These are phyloP conservation scores for Saraca asoca DNA, from an alignment of 331 rosid species.

Conservation along the genomic window DNA sequence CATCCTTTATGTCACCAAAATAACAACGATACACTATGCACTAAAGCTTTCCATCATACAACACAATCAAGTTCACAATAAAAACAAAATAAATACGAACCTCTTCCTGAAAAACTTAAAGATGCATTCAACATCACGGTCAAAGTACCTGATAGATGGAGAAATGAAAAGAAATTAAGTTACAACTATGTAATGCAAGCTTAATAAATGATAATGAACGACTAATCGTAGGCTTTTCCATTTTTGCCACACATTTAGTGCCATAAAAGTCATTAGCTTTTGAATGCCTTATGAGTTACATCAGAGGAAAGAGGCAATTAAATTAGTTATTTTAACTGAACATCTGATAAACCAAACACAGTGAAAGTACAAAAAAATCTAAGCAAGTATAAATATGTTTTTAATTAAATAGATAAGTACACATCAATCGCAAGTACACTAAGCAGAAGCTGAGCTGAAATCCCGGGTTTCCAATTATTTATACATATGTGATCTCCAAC, in stretches of 20 bases:
- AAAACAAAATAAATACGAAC: constrained; percentile 36
- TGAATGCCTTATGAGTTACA: neutral
- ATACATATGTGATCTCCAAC: neutral
- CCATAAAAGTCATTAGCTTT: neutral
- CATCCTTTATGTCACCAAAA: too few relatives aligned
- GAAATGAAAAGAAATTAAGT: constrained; percentile 16
- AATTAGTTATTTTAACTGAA: neutral
- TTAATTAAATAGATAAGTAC: neutral
- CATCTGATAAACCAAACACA: neutral
- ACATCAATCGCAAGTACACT: neutral
- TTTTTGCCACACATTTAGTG: neutral
- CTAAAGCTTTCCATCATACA: constrained; percentile 14
- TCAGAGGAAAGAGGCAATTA: neutral
- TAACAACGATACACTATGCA: constrained; percentile 11
- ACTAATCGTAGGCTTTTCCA: constrained; percentile 10
- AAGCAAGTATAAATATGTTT: neutral
- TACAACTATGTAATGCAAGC: neutral
- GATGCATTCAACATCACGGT: constrained; percentile 86
- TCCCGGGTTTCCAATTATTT: neutral
- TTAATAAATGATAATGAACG: constrained; percentile 1
- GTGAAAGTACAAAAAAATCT: neutral
- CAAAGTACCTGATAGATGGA: constrained; percentile 77
- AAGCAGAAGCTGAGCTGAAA: neutral
- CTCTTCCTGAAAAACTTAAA: constrained; percentile 81
- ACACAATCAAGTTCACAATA: constrained; percentile 6